Evolutionary conservation across 495 filamentous ascomycete genomes (phyloP), one percentile per base, ranked within the genome.

Genomic region (Beverwykella pulmonaria): DNA sequence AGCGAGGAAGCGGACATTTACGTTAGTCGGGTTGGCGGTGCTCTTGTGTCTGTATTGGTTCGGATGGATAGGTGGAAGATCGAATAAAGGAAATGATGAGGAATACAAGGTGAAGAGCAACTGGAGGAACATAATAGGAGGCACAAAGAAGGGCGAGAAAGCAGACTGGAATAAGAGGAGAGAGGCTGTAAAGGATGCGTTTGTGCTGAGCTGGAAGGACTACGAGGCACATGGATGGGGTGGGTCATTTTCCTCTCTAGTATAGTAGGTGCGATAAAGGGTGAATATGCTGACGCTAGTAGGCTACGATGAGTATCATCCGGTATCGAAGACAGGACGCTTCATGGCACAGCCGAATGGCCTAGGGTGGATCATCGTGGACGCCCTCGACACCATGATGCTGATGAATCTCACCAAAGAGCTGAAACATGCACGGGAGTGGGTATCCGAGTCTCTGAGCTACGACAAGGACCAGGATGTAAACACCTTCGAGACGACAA

Each of bases 351-450:
- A 65, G 52, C 83, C 87, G 1, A 84, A 88, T 59, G 90, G 91
- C 26, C 79, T 99, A 76, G 94, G 94, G 7, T 99, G 95, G 95
- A 97, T 97, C 64, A 97, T 99, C 54, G 89, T 99, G 30, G 95
- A 99, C 78, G 86, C 92, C 49, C 79, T 99, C 49, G 94, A 99
- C 75, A 98, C 94, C 17, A 79, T 98, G 82, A 98, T 99, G 80
- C 79, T 99, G 58, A 99, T 99, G 94, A 99, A 99, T 72, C 80
- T 96, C 49, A 97, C 94, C 12, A 91, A 85, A 22, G 85, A 92
- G 61, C 84, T 99, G 27, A 82, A 86, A 26, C 89, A 94, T 73
- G 93, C 94, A 44, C 84, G 92, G 32, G 84, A 96, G 69, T 99
- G 94, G 94, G 87, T 99, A 52, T 81, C 90, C n/a, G 88, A 85